Evolutionary conservation across 148 eudicot genomes (phyloP).

Genomic region (Chenopodium suecicum): DNA sequence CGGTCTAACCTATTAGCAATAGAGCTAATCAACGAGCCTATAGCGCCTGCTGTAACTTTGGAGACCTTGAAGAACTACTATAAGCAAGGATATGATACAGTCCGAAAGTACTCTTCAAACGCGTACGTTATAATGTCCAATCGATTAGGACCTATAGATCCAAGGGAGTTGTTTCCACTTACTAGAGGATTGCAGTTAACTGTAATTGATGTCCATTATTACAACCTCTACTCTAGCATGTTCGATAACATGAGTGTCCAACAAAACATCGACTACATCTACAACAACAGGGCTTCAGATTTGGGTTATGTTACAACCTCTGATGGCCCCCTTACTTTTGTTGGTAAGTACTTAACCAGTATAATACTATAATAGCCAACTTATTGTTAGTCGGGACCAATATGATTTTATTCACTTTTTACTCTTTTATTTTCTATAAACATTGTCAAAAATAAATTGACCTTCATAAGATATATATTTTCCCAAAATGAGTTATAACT

Average conservation of each 20-base stretch:
- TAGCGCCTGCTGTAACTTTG: slow-evolving; percentile 31
- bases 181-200: slow-evolving; percentile 23
- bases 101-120: slow-evolving; percentile 32
- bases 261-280: slow-evolving; percentile 33
- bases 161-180: slow-evolving; percentile 35
- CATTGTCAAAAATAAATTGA: no score
- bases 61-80: slow-evolving; percentile 33
- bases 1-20: slow-evolving; percentile 30
- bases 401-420: no score
- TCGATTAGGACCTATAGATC: slow-evolving; percentile 28
- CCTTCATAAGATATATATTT: no score
- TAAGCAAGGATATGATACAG: slow-evolving; percentile 35
- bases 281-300: slow-evolving; percentile 25
- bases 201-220: slow-evolving; percentile 49
- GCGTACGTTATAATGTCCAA: slow-evolving; percentile 45
- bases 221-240: slow-evolving; percentile 25
- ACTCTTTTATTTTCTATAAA: no score
- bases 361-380: no score
- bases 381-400: no score
- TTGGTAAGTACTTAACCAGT: slow-evolving; percentile 38
- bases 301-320: slow-evolving; percentile 34
- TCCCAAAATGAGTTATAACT: no score
- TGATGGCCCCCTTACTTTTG: slow-evolving; percentile 56
- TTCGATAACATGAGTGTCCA: slow-evolving; percentile 22
- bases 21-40: slow-evolving; percentile 51